Percentiles rank a stretch among this genome's conserved stretches.
Conservation (phyloP, 768 basidiomycete species). For the Zangia roseola region DNA sequence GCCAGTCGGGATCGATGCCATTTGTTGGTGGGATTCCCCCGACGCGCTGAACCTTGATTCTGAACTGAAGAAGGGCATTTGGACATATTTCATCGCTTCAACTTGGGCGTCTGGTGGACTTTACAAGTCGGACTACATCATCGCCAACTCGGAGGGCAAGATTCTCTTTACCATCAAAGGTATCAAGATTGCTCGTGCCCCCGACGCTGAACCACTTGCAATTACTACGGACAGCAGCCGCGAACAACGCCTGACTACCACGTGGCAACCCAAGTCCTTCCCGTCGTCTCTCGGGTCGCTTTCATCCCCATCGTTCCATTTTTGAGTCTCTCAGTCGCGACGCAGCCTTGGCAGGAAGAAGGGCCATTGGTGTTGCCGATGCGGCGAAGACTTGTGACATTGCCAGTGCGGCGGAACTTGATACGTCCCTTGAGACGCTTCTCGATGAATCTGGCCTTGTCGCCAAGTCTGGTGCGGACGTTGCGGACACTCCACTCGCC, state of each 20-base stretch:
- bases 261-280: slow-evolving; percentile 32
- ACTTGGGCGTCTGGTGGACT: slow-evolving; percentile 25
- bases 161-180: slow-evolving; percentile 34
- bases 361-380: slow-evolving; percentile 25
- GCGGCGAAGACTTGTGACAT: slow-evolving; percentile 20
- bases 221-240: slow-evolving; percentile 26
- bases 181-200: slow-evolving; percentile 33
- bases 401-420: slow-evolving; percentile 16
- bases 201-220: slow-evolving; percentile 25
- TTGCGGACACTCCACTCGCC: not conserved
- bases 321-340: slow-evolving; percentile 18
- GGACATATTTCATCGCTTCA: slow-evolving; percentile 27
- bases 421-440: slow-evolving; percentile 13
- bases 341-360: slow-evolving; percentile 20
- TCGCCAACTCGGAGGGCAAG: slow-evolving; percentile 28
- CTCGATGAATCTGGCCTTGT: slow-evolving; percentile 13
- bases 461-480: slow-evolving; percentile 13
- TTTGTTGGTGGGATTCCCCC: slow-evolving; percentile 30
- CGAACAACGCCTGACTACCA: slow-evolving; percentile 31
- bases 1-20: slow-evolving; percentile 30
- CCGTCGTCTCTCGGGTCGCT: slow-evolving; percentile 16
- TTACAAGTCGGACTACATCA: slow-evolving; percentile 27
- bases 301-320: slow-evolving; percentile 1
- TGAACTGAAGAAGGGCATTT: slow-evolving; percentile 29
- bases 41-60: slow-evolving; percentile 24